Percentiles rank a stretch among this genome's conserved stretches.
phyloP scores from a whole-genome alignment of 1,284 basidiomycete genomes.

The Microbotryum lychnidis-dioicae region DNA sequence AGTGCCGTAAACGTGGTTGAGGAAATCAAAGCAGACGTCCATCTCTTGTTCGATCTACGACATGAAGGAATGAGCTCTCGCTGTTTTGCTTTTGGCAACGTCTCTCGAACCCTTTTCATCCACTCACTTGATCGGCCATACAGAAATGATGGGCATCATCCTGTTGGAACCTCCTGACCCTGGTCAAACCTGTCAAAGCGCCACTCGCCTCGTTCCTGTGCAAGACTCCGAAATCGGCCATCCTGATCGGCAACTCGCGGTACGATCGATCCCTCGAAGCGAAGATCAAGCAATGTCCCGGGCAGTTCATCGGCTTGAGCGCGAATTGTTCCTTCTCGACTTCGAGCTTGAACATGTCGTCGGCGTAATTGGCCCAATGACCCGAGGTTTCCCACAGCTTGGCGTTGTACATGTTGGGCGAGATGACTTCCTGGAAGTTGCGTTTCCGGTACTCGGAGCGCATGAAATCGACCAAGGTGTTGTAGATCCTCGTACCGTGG shows the following conservation, averaged over 20 bases:
- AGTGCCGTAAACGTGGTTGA: conserved; percentile 86
- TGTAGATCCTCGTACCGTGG: conserved; percentile 95
- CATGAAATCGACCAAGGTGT: conserved; percentile 83
- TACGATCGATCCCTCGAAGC: conserved; percentile 89
- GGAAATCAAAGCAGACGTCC: conserved; percentile 80
- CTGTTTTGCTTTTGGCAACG: neutral
- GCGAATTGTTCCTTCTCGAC: conserved; percentile 93
- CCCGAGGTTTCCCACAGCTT: conserved; percentile 99
- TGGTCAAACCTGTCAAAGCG: conserved; percentile 83
- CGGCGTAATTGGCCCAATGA: conserved; percentile 95
- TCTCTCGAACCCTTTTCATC: neutral
- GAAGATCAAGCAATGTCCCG: conserved; percentile 94
- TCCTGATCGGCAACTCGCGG: conserved; percentile 89
- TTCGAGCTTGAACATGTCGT: conserved; percentile 91
- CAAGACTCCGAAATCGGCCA: conserved; percentile 97
- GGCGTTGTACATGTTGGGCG: conserved; percentile 94
- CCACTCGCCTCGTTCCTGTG: conserved; percentile 97
- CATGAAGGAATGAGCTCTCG: conserved; percentile 2
- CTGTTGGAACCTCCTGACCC: conserved; percentile 91
- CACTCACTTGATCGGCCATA: conserved; percentile 71
- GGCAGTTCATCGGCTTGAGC: conserved; percentile 99
- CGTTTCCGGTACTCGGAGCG: conserved; percentile 73
- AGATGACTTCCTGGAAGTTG: conserved; percentile 88
- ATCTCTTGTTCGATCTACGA: conserved; percentile 80
- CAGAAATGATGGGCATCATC: conserved; percentile 98